These are phyloP conservation scores for Psilocybe azurescens DNA, from an alignment of 768 basidiomycete genomes.

Conservation along the genomic window DNA sequence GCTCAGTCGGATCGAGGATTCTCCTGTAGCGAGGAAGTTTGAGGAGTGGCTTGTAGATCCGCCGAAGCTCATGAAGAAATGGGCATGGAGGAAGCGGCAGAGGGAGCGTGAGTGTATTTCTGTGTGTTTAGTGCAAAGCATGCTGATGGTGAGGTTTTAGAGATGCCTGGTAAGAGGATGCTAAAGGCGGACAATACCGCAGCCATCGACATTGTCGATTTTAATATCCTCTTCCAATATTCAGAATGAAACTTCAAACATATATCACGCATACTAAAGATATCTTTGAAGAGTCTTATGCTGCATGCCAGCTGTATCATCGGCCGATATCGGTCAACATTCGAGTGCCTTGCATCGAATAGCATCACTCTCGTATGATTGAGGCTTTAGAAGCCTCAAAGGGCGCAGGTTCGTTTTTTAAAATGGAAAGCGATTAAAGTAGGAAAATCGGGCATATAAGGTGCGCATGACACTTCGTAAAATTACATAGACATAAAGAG, in stretches of 20 bases:
- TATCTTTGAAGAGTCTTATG: no score
- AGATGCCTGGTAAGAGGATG: constrained; percentile 3
- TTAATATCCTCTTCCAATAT: constrained; percentile 3
- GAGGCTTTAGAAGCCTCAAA: no score
- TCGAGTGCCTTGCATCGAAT: no score
- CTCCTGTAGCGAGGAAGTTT: constrained; percentile 33
- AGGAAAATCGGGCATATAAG: not conserved
- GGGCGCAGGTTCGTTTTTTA: no score
- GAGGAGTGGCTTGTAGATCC: constrained; percentile 39
- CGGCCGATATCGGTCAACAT: no score
- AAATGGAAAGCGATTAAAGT: no score
- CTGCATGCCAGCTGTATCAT: no score
- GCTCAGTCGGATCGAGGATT: constrained; percentile 36
- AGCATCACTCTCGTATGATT: no score
- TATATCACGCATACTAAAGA: no score
- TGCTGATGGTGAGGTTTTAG: not conserved
- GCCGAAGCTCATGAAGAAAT: constrained; percentile 34
- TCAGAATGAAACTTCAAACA: not conserved
- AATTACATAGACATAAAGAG: not conserved
- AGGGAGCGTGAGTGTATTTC: constrained; percentile 33
- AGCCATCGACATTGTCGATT: not conserved
- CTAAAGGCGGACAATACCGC: not conserved
- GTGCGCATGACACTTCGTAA: not conserved
- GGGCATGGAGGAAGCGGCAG: constrained; percentile 49
- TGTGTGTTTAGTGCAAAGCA: not conserved